Conservation (phyloP, 176 grass and related monocot genomes). For the Aegilops longissima region DNA sequence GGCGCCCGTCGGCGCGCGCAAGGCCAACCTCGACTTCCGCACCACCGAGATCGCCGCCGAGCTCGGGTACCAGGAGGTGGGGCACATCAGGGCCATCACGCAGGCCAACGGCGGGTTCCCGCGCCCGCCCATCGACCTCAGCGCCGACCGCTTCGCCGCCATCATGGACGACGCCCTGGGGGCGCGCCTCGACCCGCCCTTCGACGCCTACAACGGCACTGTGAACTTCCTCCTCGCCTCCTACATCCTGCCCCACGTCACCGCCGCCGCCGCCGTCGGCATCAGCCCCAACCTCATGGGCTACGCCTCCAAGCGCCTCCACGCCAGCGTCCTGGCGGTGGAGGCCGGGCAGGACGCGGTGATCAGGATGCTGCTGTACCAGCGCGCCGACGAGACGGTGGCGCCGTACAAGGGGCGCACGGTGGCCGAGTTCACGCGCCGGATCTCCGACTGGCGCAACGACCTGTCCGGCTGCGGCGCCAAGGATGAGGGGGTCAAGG, state of each 20-base stretch:
- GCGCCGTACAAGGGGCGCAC: conserved; percentile 57
- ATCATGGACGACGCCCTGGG: conserved; percentile 78
- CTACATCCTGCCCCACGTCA: conserved; percentile 75
- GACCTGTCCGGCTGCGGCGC: conserved; percentile 38
- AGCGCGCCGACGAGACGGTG: conserved; percentile 50
- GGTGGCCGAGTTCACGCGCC: conserved; percentile 60
- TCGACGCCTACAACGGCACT: conserved; percentile 56
- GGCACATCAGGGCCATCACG: conserved; percentile 48
- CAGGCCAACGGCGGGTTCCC: conserved; percentile 67
- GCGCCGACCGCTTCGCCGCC: conserved; percentile 41
- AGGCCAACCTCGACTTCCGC: conserved; percentile 52
- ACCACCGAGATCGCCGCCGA: conserved; percentile 59
- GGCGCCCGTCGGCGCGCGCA: conserved; percentile 25
- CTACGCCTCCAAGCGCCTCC: conserved; percentile 44
- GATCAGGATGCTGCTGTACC: conserved; percentile 71
- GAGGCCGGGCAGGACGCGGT: conserved; percentile 84
- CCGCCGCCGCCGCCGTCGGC: conserved; percentile 48
- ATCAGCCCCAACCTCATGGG: conserved; percentile 55
- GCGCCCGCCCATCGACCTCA: conserved; percentile 66
- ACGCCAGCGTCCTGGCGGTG: conserved; percentile 63
- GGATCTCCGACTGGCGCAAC: conserved; percentile 60
- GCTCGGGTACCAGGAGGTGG: conserved; percentile 85
- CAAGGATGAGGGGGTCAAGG: conserved; percentile 74
- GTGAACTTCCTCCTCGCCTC: conserved; percentile 84
- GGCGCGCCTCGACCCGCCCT: conserved; percentile 59